Evolutionary conservation across 2,329 filamentous ascomycete genomes (phyloP).

Genomic region (Lachnellula occidentalis): DNA sequence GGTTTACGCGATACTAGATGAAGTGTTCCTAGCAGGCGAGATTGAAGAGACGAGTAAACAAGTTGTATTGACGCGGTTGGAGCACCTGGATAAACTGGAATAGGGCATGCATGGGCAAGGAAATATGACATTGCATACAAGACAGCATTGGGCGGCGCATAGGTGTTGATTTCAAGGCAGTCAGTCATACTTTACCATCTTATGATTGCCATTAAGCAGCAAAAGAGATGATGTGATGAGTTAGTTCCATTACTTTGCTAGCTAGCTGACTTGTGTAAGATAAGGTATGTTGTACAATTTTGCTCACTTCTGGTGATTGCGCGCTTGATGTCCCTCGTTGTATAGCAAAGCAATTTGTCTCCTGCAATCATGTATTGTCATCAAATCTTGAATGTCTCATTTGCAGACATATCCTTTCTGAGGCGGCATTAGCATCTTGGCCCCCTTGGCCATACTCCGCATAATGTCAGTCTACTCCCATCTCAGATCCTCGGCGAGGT

Average conservation of each 20-base stretch:
- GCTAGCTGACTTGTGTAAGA: not conserved
- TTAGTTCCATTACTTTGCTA: not conserved
- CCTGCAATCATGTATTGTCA: too few species aligned
- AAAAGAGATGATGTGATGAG: not conserved
- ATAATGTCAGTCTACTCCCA: too few species aligned
- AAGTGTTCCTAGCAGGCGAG: slow-evolving; percentile 95
- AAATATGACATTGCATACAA: not conserved
- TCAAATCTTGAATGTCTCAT: too few species aligned
- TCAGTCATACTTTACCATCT: not conserved
- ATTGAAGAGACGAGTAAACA: slow-evolving; percentile 99
- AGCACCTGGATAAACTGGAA: slow-evolving; percentile 95
- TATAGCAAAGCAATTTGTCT: not conserved
- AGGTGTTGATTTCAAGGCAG: not conserved
- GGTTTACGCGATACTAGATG: slow-evolving; percentile 97
- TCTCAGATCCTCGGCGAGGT: too few species aligned
- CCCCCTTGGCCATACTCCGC: too few species aligned
- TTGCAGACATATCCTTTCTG: too few species aligned
- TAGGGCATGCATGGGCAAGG: slow-evolving; percentile 35
- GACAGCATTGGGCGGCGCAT: slow-evolving; percentile 7
- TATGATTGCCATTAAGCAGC: not conserved
- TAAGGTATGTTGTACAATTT: not conserved
- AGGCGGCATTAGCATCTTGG: too few species aligned
- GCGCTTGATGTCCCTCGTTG: not conserved
- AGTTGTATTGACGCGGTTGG: slow-evolving; percentile 86
- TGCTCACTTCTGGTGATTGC: not conserved